Evolutionary conservation across 805 yeast genomes (phyloP).

Genomic region (Barnettozyma sp.): DNA sequence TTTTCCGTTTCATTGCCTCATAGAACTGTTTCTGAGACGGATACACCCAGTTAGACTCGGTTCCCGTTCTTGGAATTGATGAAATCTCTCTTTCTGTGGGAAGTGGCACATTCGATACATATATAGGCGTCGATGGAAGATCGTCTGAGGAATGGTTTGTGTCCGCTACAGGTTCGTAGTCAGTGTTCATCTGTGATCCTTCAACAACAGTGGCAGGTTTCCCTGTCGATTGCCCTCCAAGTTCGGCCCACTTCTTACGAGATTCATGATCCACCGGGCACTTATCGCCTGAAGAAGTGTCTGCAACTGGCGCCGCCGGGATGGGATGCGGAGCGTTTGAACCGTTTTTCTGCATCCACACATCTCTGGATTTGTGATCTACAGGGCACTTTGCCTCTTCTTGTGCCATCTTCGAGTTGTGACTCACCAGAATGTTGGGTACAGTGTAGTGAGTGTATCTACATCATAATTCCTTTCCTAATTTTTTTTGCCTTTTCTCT

Average conservation of each 20-base stretch:
- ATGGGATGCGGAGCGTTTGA: constrained; percentile 22
- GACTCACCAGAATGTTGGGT: no score
- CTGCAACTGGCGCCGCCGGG: no score
- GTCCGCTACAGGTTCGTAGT: constrained; percentile 9
- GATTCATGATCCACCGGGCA: constrained; percentile 69
- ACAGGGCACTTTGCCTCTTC: constrained; percentile 42
- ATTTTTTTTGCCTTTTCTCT: no score
- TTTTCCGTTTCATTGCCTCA: constrained; percentile 88
- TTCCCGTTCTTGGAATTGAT: constrained; percentile 75
- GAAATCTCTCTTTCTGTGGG: constrained; percentile 74
- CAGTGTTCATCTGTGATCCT: constrained; percentile 16
- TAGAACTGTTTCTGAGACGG: constrained; percentile 94
- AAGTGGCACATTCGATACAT: constrained; percentile 35
- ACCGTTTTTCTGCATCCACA: constrained; percentile 8
- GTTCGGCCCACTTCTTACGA: constrained; percentile 48
- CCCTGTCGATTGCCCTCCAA: constrained; percentile 14
- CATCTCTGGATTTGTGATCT: constrained; percentile 33
- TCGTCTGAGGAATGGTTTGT: constrained; percentile 41
- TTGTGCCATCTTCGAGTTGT: constrained; percentile 7
- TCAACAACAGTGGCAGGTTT: constrained; percentile 12
- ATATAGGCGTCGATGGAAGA: constrained; percentile 29
- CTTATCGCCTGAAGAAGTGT: constrained; percentile 25
- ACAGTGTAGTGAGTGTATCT: no score
- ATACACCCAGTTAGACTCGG: constrained; percentile 76
- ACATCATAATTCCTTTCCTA: no score